Conservation (phyloP, 2,329 filamentous ascomycete species). For the Alternaria triticina region DNA sequence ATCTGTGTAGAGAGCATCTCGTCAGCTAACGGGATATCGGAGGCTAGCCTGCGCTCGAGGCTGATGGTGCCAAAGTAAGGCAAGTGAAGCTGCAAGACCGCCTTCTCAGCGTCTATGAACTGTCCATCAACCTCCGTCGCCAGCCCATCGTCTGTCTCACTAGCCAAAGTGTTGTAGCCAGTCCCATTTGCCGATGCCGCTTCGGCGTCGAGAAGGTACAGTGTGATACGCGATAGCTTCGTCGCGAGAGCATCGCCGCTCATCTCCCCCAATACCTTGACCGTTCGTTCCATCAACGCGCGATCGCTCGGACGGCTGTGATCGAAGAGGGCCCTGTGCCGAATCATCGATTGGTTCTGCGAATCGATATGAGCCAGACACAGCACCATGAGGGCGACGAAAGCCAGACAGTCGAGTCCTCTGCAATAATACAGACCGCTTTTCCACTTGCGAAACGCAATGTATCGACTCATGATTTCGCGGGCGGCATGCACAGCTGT, state of each 20-base stretch:
- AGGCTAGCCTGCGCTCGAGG: conserved; percentile 16
- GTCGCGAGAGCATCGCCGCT: conserved; percentile 12
- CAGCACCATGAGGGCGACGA: conserved; percentile 24
- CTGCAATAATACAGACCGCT: conserved; percentile 17
- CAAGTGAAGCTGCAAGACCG: conserved; percentile 18
- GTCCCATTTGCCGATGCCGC: conserved; percentile 9
- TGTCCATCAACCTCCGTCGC: conserved; percentile 29
- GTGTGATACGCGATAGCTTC: conserved; percentile 12
- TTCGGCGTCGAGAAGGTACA: conserved; percentile 21
- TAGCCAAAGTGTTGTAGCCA: conserved; percentile 20
- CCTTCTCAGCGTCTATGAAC: conserved; percentile 4
- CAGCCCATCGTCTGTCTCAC: conserved; percentile 12
- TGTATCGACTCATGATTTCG: conserved; percentile 19
- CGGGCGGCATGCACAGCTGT: conserved; percentile 23
- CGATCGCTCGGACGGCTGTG: conserved; percentile 19
- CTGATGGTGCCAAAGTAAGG: conserved; percentile 32
- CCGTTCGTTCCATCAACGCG: conserved; percentile 19
- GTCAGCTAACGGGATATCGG: neutral
- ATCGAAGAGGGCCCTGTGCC: conserved; percentile 3
- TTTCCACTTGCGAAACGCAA: conserved; percentile 17
- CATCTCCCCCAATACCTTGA: conserved; percentile 14
- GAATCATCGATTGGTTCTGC: neutral
- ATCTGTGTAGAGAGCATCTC: neutral
- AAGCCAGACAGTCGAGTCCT: conserved; percentile 22
- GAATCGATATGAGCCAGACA: conserved; percentile 22